Conservation (phyloP, 1,284 basidiomycete genomes). For the Entoloma clypeatum region DNA sequence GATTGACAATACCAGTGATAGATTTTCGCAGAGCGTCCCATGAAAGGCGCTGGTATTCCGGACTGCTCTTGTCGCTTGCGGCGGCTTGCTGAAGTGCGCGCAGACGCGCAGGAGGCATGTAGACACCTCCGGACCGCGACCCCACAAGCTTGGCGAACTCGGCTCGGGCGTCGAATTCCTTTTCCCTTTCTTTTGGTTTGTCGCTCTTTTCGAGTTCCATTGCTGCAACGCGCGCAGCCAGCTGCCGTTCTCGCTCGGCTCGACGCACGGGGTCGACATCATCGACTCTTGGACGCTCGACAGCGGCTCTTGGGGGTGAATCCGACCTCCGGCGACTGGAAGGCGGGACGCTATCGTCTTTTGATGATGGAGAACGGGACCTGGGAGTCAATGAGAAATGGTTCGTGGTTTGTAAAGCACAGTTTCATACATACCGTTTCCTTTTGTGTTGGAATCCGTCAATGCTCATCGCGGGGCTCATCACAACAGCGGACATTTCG, state of each 20-base stretch:
- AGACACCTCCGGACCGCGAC: conserved; percentile 89
- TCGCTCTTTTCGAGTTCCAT: conserved; percentile 64
- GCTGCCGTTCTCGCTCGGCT: conserved; percentile 74
- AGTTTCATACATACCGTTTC: conserved; percentile 49
- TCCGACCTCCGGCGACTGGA: conserved; percentile 58
- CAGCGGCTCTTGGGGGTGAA: conserved; percentile 42
- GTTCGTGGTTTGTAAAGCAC: background rate
- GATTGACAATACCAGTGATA: conserved; percentile 99
- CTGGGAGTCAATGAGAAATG: conserved; percentile 29
- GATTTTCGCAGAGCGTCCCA: conserved; percentile 99
- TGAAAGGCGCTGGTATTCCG: conserved; percentile 94
- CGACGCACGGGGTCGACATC: conserved; percentile 79
- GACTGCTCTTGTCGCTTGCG: conserved; percentile 76
- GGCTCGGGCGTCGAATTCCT: conserved; percentile 63
- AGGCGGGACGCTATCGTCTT: conserved; percentile 52
- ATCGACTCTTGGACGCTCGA: conserved; percentile 55
- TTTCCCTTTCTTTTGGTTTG: conserved; percentile 47
- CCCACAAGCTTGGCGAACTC: conserved; percentile 80
- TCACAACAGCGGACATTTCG: conserved; percentile 47
- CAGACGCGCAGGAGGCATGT: conserved; percentile 92
- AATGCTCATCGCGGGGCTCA: conserved; percentile 33
- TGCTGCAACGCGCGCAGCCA: conserved; percentile 69
- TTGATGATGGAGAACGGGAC: conserved; percentile 53
- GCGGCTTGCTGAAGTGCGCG: conserved; percentile 90
- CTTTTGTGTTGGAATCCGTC: conserved; percentile 44